A percentile compares a stretch with the other conserved stretches of the same genome.
These are phyloP conservation scores for Dothideomycetes sp. DNA, from an alignment of 2,329 filamentous ascomycete genomes.

Conservation along the genomic window DNA sequence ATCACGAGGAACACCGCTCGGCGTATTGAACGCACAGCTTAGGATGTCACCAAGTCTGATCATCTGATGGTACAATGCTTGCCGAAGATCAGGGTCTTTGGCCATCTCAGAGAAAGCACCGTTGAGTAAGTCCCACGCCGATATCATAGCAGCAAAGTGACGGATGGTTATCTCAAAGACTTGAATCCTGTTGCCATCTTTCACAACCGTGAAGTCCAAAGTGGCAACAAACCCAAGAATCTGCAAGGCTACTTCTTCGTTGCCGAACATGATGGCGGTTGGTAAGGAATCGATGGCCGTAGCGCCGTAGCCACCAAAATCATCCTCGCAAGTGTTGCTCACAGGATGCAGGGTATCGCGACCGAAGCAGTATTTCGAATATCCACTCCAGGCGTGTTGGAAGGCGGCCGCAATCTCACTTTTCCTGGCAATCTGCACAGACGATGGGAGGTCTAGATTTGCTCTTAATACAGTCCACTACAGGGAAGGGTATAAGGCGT, in stretches of 20 bases:
- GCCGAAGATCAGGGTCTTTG: conserved; percentile 7
- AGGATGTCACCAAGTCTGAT: conserved; percentile 13
- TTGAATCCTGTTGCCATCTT: conserved; percentile 11
- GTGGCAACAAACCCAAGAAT: conserved; percentile 13
- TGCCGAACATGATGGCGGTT: conserved; percentile 16
- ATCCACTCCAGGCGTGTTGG: conserved; percentile 23
- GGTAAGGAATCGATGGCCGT: conserved; percentile 15
- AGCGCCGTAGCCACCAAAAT: conserved; percentile 17
- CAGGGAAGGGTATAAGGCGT: neutral
- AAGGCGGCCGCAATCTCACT: conserved; percentile 12
- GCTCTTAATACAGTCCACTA: neutral
- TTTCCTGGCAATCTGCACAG: neutral
- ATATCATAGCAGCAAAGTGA: conserved; percentile 17
- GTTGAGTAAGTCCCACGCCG: conserved; percentile 15
- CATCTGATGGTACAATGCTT: conserved; percentile 13
- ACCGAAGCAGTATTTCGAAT: conserved; percentile 21
- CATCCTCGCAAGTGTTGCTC: conserved; percentile 16
- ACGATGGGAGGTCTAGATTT: neutral
- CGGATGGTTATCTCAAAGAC: conserved; percentile 16
- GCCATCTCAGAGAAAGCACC: conserved; percentile 13
- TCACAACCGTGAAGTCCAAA: conserved; percentile 12
- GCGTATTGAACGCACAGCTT: conserved; percentile 14
- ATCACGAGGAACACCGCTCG: conserved; percentile 14
- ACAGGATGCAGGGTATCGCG: conserved; percentile 20
- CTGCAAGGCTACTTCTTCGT: conserved; percentile 11